phyloP scores from a whole-genome alignment of 192 early-diverging fungal genomes.

The Podila minutissima region DNA sequence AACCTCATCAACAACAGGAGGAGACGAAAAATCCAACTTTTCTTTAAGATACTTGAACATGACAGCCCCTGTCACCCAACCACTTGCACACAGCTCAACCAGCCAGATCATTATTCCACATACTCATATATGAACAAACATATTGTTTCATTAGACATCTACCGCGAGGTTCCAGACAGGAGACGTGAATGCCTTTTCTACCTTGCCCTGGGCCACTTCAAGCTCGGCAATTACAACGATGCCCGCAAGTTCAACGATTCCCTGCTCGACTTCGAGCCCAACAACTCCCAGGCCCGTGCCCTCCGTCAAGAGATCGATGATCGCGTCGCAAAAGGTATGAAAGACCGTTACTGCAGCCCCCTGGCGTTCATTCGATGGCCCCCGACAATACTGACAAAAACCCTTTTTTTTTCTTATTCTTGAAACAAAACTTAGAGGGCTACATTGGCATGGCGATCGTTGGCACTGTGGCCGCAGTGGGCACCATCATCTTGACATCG shows the following conservation, averaged over 20 bases:
- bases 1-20: not conserved
- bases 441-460: conserved; percentile 90
- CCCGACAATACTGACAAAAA: not conserved
- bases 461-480: conserved; percentile 77
- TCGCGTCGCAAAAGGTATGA: conserved; percentile 74
- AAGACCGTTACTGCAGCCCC: not conserved
- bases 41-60: no score
- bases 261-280: conserved; percentile 85
- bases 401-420: not conserved
- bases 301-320: conserved; percentile 84
- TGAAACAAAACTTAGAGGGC: conserved; percentile 68
- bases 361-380: not conserved
- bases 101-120: no score
- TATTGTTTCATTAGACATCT: conserved; percentile 75
- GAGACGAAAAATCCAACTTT: no score
- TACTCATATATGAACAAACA: no score
- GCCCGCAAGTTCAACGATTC: conserved; percentile 84
- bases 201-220: conserved; percentile 90
- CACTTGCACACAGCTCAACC: not conserved
- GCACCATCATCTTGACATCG: conserved; percentile 66
- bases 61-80: no score
- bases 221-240: conserved; percentile 86
- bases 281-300: conserved; percentile 81
- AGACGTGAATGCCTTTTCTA: conserved; percentile 96
- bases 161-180: conserved; percentile 81